These are phyloP conservation scores for Gamsiella multidivaricata DNA, from an alignment of 192 early-diverging fungal species.

Conservation along the genomic window DNA sequence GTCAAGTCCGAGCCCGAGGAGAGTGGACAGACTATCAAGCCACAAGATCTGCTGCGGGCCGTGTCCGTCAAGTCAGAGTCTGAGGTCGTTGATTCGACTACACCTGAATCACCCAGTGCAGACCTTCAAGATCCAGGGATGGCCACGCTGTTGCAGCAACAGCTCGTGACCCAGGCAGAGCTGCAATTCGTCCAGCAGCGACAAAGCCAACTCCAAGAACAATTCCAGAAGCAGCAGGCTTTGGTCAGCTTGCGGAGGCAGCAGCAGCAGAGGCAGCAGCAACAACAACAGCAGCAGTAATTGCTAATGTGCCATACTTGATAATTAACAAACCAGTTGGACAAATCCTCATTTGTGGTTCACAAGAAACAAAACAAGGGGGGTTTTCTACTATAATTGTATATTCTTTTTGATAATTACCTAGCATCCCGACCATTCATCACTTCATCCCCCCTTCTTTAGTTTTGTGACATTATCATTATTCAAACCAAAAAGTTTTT, in stretches of 20 bases:
- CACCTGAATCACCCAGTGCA: neutral
- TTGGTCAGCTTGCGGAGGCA: conserved; percentile 7
- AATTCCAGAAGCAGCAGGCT: conserved; percentile 22
- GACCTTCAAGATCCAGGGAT: neutral
- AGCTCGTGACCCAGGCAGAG: conserved; percentile 20
- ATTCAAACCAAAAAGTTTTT: neutral
- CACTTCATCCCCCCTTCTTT: neutral
- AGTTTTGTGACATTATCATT: neutral
- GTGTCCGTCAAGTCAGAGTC: neutral
- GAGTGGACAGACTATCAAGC: neutral
- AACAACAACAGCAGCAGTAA: neutral
- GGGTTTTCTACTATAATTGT: too few species aligned
- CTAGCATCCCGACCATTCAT: neutral
- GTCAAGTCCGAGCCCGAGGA: conserved; percentile 2
- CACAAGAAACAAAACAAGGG: too few species aligned
- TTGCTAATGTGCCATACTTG: neutral
- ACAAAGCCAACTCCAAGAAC: conserved; percentile 20
- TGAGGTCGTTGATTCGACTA: neutral
- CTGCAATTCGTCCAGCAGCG: conserved; percentile 22
- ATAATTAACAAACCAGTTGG: too few species aligned
- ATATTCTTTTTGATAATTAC: too few species aligned
- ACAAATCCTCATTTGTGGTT: too few species aligned
- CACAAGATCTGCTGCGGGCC: neutral
- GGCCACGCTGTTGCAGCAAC: conserved; percentile 10
- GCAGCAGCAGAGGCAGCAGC: conserved; percentile 8